Conservation (phyloP, 2,329 filamentous ascomycete genomes). For the Hyphodiscus sp. region DNA sequence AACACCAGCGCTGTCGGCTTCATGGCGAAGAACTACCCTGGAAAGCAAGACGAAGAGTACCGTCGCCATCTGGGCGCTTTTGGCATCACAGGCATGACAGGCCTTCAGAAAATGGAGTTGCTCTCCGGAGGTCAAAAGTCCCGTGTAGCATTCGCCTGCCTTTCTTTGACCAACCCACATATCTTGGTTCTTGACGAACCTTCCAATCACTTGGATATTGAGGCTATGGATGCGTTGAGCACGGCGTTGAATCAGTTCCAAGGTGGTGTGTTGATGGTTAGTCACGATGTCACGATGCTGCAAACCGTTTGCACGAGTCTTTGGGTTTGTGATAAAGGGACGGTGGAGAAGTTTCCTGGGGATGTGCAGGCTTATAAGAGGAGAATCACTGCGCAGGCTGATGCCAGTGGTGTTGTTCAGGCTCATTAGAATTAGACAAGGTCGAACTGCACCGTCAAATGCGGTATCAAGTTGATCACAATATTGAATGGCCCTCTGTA, state of each 20-base stretch:
- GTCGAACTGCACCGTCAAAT: background rate
- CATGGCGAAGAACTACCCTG: conserved; percentile 89
- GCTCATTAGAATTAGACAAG: conserved; percentile 18
- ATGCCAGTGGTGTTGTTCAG: conserved; percentile 70
- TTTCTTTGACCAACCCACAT: conserved; percentile 89
- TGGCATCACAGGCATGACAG: conserved; percentile 87
- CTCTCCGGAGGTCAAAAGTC: conserved; percentile 98
- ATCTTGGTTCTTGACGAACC: conserved; percentile 98
- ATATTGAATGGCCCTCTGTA: background rate
- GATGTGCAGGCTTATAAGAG: conserved; percentile 98
- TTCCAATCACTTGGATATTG: conserved; percentile 97
- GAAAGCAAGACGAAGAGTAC: conserved; percentile 93
- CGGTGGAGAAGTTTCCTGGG: conserved; percentile 91
- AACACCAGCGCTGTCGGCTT: conserved; percentile 86
- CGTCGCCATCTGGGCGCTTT: conserved; percentile 88
- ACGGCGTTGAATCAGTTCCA: conserved; percentile 80
- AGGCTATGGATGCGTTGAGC: conserved; percentile 90
- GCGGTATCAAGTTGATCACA: too few relatives aligned
- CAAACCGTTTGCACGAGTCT: conserved; percentile 91
- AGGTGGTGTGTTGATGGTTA: conserved; percentile 96
- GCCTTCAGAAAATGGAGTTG: conserved; percentile 90
- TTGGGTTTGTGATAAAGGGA: conserved; percentile 94
- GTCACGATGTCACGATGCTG: conserved; percentile 97
- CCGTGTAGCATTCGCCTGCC: conserved; percentile 94
- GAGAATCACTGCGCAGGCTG: conserved; percentile 83